Base-by-base conservation (phyloP, 139 green algal species). In the Coccomyxa sp. region DNA sequence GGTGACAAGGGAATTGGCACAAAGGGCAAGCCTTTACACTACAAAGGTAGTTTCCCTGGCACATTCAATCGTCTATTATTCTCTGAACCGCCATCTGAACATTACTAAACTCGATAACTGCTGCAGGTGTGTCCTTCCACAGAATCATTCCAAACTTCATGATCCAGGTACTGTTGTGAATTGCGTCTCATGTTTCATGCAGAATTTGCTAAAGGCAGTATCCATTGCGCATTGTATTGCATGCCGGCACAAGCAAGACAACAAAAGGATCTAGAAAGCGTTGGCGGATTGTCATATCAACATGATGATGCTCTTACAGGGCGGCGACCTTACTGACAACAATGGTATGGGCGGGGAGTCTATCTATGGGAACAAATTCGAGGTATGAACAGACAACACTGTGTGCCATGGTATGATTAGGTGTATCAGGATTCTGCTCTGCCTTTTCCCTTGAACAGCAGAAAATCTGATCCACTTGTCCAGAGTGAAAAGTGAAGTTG, bases 121-220 rank as follows among this genome's bases (percentile, higher is more conserved):
- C n/a, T 71, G 63, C 63, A 71, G 63, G 89, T 76, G 90, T 76
- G 81, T 87, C 58, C 60, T 98, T 99, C 91, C 96, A 99, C 85
- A 68, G 84, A 38, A 82, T 98, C 67, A 98, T 98, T 79, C 93
- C 92, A 16, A 87, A 95, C 31, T 97, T 97, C 83, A 98, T 98
- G 95, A 80, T 94, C 57, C 78, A 82, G 57, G 58, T 17, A 82
- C 38, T 51, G 7, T 51, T 51, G 38, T 51, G 38, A 7, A 7
- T 7, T 51, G 38, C 38, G 7, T 51, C 38, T 3, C 38, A 11
- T 7, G 38, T 13, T 0, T 18, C 15, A 21, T 51, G 23, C 3
- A 25, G 30, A 16, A 18, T 0, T 79, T 79, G 75, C 38, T 32
- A 0, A 31, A 12, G 18, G 75, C 75, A 79, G 27, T 25, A 12